Percentiles rank a stretch among this genome's conserved stretches.
Evolutionary conservation across 805 yeast genomes (phyloP).

Genomic region (Sungouiozyma ichnusensis): DNA sequence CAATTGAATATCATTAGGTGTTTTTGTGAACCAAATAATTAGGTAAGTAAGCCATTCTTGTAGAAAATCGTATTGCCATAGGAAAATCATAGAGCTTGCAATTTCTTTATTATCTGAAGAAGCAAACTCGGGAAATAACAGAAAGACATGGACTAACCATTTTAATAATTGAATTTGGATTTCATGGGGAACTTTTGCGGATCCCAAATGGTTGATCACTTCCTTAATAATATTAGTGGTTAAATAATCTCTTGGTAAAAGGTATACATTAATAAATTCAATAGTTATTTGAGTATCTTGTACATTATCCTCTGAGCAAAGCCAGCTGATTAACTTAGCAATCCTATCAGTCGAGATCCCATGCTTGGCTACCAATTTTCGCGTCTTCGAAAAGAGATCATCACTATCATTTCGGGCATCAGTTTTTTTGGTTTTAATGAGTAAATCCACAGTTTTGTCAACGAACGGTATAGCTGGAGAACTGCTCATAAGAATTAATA

Average conservation of each 20-base stretch:
- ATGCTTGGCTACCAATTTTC: constrained; percentile 3
- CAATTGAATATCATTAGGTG: constrained; percentile 19
- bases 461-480: neutral
- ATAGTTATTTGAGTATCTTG: constrained; percentile 13
- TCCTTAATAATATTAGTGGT: constrained; percentile 16
- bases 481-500: neutral
- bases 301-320: constrained; percentile 10
- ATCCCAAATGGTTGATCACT: constrained; percentile 27
- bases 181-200: constrained; percentile 7
- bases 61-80: constrained; percentile 29
- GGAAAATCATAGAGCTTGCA: constrained; percentile 26
- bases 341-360: constrained; percentile 16
- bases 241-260: constrained; percentile 25
- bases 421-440: neutral
- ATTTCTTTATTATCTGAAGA: constrained; percentile 7
- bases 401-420: neutral
- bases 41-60: constrained; percentile 28
- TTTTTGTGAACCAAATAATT: constrained; percentile 26
- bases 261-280: constrained; percentile 18
- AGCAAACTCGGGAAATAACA: constrained; percentile 14
- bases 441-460: neutral
- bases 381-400: neutral
- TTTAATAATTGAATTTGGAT: constrained; percentile 23
- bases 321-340: constrained; percentile 8
- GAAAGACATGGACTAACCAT: constrained; percentile 29